Evolutionary conservation across 805 yeast genomes (phyloP).

Genomic region (Zygosaccharomyces kombuchaensis): DNA sequence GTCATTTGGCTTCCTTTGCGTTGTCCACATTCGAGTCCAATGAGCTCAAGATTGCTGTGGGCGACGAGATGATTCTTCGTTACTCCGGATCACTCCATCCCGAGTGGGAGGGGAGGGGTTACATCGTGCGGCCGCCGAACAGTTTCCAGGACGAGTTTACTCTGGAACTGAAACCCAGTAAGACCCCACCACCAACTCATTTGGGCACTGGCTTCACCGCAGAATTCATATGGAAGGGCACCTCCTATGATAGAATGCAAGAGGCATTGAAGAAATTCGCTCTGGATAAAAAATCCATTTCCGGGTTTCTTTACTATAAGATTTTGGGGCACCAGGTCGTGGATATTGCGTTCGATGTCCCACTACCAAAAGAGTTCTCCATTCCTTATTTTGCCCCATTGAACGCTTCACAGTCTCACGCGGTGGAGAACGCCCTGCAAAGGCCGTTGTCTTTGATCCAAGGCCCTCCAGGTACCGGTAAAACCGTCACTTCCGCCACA

Average conservation of each 20-base stretch:
- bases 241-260: constrained; percentile 80
- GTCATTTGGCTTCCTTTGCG: constrained; percentile 64
- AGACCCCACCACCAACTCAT: constrained; percentile 47
- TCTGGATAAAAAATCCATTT: constrained; percentile 58
- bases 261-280: constrained; percentile 71
- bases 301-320: constrained; percentile 70
- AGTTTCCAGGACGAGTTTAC: constrained; percentile 64
- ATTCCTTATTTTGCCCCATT: constrained; percentile 64
- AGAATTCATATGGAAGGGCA: constrained; percentile 86
- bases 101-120: constrained; percentile 73
- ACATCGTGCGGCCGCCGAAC: constrained; percentile 65
- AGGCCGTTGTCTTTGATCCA: constrained; percentile 79
- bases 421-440: constrained; percentile 63
- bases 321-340: constrained; percentile 76
- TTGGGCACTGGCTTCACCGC: constrained; percentile 67
- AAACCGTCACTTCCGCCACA: constrained; percentile 89
- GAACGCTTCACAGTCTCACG: constrained; percentile 74
- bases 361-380: constrained; percentile 58
- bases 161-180: constrained; percentile 53
- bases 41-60: constrained; percentile 69
- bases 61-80: constrained; percentile 73
- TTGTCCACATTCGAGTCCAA: constrained; percentile 63
- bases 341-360: constrained; percentile 54
- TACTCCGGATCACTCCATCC: constrained; percentile 54
- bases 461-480: constrained; percentile 97